Conservation (phyloP, 2,329 filamentous ascomycete genomes). For the Xylariaceae sp. region DNA sequence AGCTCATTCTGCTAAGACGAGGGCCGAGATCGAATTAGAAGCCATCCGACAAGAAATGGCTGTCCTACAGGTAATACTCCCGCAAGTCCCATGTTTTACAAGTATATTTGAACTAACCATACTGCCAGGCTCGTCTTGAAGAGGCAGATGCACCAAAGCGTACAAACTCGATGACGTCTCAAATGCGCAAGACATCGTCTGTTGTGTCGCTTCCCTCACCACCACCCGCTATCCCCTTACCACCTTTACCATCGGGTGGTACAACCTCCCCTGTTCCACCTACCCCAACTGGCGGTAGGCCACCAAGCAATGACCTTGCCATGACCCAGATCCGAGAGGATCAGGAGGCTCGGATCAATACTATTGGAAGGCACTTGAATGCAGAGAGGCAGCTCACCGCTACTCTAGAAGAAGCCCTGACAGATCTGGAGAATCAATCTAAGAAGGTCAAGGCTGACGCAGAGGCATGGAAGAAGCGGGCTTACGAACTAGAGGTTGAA, state of each 20-base stretch:
- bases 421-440: constrained; percentile 88
- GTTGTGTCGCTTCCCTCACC: constrained; percentile 88
- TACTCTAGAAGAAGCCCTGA: constrained; percentile 93
- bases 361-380: constrained; percentile 94
- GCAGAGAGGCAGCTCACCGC: constrained; percentile 96
- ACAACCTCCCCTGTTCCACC: constrained; percentile 57
- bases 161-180: constrained; percentile 67
- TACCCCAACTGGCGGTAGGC: constrained; percentile 67
- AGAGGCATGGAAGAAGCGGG: constrained; percentile 90
- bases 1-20: constrained; percentile 68
- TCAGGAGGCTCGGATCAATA: constrained; percentile 91
- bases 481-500: constrained; percentile 75
- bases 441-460: constrained; percentile 92
- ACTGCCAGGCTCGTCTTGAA: constrained; percentile 39
- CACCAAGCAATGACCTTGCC: constrained; percentile 80
- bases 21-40: constrained; percentile 73
- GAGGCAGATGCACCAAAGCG: constrained; percentile 55
- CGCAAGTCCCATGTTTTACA: neutral
- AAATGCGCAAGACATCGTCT: constrained; percentile 83
- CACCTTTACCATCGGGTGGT: constrained; percentile 76
- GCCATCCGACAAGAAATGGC: constrained; percentile 72
- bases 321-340: constrained; percentile 87
- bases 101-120: constrained; percentile 8
- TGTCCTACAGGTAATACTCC: constrained; percentile 72
- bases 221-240: constrained; percentile 93